These are phyloP conservation scores for Hirsutella rhossiliensis DNA, from an alignment of 2,329 filamentous ascomycete species.

Conservation along the genomic window DNA sequence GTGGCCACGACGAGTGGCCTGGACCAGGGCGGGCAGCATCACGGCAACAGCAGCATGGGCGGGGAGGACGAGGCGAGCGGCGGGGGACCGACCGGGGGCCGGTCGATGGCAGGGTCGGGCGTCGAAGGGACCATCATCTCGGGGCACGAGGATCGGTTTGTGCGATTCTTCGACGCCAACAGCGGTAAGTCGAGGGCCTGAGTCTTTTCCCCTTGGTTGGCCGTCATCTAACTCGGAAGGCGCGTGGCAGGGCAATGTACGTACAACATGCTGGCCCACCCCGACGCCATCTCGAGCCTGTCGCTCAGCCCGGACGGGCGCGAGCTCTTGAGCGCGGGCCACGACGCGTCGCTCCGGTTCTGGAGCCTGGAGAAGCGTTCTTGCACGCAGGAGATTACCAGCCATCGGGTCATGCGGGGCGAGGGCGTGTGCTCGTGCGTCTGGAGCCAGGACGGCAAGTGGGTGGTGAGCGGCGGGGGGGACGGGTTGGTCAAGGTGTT, in stretches of 20 bases:
- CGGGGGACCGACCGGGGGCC: conserved; percentile 63
- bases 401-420: conserved; percentile 85
- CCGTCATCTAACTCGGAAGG: conserved; percentile 4
- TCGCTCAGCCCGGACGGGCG: conserved; percentile 86
- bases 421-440: conserved; percentile 91
- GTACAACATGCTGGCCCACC: conserved; percentile 96
- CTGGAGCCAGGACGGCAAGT: conserved; percentile 90
- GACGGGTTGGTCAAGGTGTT: conserved; percentile 96
- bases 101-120: conserved; percentile 55
- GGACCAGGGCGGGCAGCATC: conserved; percentile 50
- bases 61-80: conserved; percentile 62
- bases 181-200: conserved; percentile 62
- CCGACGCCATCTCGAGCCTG: conserved; percentile 81
- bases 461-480: conserved; percentile 88
- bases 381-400: conserved; percentile 91
- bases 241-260: conserved; percentile 79
- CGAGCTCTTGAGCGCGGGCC: conserved; percentile 89
- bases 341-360: conserved; percentile 91
- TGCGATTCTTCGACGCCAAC: conserved; percentile 96
- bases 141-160: conserved; percentile 91
- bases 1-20: conserved; percentile 77
- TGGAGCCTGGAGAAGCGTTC: conserved; percentile 94
- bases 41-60: conserved; percentile 40
- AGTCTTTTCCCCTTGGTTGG: neutral
- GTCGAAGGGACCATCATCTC: conserved; percentile 92